A percentile compares a stretch with the other conserved stretches of the same genome.
These are phyloP conservation scores for Lentinula lateritia DNA, from an alignment of 768 basidiomycete genomes.

Conservation along the genomic window DNA sequence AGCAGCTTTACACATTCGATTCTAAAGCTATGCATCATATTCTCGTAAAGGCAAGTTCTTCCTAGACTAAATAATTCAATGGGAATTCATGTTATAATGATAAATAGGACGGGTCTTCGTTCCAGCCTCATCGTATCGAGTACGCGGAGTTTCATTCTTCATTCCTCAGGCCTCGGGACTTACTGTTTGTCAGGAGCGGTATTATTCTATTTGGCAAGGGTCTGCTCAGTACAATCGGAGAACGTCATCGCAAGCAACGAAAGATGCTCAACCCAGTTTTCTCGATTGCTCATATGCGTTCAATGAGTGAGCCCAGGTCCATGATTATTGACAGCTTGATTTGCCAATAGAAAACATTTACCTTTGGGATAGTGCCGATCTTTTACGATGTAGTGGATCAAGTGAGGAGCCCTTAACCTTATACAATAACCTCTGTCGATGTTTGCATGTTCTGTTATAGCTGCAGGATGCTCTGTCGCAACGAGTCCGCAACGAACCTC, in stretches of 20 bases:
- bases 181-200: not conserved
- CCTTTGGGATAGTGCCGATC: not conserved
- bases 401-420: not conserved
- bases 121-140: not conserved
- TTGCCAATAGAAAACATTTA: not conserved
- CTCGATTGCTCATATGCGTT: constrained; percentile 26
- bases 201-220: not conserved
- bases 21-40: constrained; percentile 6
- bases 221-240: not conserved
- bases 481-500: not conserved
- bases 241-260: constrained; percentile 25
- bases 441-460: not conserved
- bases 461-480: not conserved
- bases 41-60: not conserved
- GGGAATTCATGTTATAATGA: not conserved
- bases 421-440: not conserved
- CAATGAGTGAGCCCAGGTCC: constrained; percentile 18
- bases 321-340: not conserved
- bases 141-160: not conserved
- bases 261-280: constrained; percentile 32
- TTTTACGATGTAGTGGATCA: constrained; percentile 4
- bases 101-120: not conserved
- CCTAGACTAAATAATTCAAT: not conserved
- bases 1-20: constrained; percentile 4
- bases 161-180: no score